A percentile compares a stretch with the other conserved stretches of the same genome.
Conservation (phyloP, 345 rosid species). For the Citrus maxima region DNA sequence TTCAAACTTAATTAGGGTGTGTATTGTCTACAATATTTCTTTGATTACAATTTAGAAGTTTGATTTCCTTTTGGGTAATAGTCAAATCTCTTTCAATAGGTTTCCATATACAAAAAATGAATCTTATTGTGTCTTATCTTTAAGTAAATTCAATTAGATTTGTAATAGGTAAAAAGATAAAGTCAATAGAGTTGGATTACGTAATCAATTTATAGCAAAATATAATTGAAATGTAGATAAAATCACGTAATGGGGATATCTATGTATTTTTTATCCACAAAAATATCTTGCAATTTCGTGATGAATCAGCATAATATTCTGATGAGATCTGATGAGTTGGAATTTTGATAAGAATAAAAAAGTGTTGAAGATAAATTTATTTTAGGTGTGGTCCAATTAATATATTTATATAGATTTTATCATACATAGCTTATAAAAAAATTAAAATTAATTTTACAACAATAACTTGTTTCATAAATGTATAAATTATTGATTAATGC, state of each 20-base stretch:
- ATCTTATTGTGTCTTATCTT: neutral
- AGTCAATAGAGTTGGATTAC: neutral
- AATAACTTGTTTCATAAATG: neutral
- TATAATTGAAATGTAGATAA: neutral
- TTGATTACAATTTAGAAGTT: neutral
- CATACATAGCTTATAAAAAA: neutral
- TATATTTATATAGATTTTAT: neutral
- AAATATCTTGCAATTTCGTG: neutral
- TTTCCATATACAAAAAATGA: neutral
- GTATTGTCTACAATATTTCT: neutral
- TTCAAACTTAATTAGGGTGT: neutral
- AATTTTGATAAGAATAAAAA: neutral
- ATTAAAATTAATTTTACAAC: neutral
- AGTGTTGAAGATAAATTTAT: neutral
- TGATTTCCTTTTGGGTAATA: neutral
- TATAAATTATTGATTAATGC: neutral
- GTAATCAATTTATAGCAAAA: neutral
- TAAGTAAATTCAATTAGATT: no score
- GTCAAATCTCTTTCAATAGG: neutral
- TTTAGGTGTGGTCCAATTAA: neutral
- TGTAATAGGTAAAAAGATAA: no score
- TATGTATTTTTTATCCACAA: neutral
- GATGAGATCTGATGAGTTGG: neutral
- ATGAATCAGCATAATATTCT: conserved; percentile 7
- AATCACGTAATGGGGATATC: neutral